Percentiles rank a stretch among this genome's conserved stretches.
phyloP scores from a whole-genome alignment of 2,329 filamentous ascomycete species.

The Trichoderma sp. region DNA sequence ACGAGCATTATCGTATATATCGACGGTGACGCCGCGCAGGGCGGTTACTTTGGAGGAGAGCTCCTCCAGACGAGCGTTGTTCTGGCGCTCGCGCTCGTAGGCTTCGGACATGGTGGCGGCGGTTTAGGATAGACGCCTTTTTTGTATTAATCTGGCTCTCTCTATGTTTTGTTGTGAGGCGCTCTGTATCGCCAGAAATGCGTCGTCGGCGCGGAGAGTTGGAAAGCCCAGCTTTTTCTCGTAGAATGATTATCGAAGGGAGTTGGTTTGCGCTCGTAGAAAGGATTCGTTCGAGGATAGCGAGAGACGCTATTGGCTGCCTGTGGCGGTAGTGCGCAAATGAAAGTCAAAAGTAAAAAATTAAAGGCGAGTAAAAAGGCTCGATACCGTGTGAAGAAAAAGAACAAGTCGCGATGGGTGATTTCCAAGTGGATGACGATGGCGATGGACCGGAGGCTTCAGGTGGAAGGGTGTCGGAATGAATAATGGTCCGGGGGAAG shows the following conservation, averaged over 20 bases:
- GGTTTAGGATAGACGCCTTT: neutral
- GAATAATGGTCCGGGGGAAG: neutral
- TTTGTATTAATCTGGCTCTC: neutral
- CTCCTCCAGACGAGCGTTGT: conserved; percentile 91
- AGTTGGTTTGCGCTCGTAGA: neutral
- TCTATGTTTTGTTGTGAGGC: neutral
- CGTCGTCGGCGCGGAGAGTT: neutral
- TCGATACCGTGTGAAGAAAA: neutral
- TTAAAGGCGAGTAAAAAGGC: neutral
- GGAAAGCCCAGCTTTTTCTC: neutral
- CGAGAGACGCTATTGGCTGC: neutral
- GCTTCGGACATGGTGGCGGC: conserved; percentile 66
- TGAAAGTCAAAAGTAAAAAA: neutral
- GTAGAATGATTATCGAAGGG: neutral
- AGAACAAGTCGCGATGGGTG: neutral
- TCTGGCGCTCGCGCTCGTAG: conserved; percentile 84
- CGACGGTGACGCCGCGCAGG: conserved; percentile 89
- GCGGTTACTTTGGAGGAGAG: conserved; percentile 89
- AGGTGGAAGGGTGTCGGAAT: neutral
- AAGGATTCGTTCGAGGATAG: neutral
- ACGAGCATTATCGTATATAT: conserved; percentile 96
- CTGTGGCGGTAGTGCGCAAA: neutral
- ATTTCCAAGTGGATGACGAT: conserved; percentile 22
- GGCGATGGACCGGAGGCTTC: conserved; percentile 6
- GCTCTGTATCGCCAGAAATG: neutral